phyloP scores from a whole-genome alignment of 1,139 yeast species.

The Chernovozyma aurita region DNA sequence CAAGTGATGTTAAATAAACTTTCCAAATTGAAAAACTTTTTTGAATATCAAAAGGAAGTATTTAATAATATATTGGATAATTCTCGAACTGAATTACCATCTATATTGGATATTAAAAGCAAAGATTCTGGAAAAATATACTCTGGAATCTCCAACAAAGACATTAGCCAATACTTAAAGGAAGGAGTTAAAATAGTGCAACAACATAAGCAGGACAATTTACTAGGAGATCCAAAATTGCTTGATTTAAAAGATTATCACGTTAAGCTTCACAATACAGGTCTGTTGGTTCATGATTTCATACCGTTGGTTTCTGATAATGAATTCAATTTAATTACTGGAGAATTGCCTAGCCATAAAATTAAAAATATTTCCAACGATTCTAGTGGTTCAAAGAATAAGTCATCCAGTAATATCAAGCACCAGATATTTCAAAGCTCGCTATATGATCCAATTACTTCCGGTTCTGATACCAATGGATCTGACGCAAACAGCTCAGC shows the following conservation, averaged over 20 bases:
- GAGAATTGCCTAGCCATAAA: slow-evolving; percentile 28
- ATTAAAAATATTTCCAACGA: slow-evolving; percentile 15
- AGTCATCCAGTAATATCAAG: slow-evolving; percentile 19
- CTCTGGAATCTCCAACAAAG: slow-evolving; percentile 26
- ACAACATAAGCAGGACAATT: background rate
- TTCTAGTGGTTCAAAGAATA: slow-evolving; percentile 11
- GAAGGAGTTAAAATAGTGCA: slow-evolving; percentile 2
- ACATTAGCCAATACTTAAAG: slow-evolving; percentile 9
- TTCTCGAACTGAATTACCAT: slow-evolving; percentile 12
- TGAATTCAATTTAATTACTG: slow-evolving; percentile 40
- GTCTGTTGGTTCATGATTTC: slow-evolving; percentile 32
- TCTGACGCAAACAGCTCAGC: slow-evolving; percentile 16
- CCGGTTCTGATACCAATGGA: slow-evolving; percentile 40
- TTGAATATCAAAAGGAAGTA: slow-evolving; percentile 32
- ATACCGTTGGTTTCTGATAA: slow-evolving; percentile 37
- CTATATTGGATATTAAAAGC: slow-evolving; percentile 29
- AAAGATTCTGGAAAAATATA: slow-evolving; percentile 35
- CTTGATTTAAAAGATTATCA: background rate
- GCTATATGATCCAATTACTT: slow-evolving; percentile 36
- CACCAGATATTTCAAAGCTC: slow-evolving; percentile 41
- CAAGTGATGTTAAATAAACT: slow-evolving; percentile 29
- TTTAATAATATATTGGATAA: slow-evolving; percentile 20
- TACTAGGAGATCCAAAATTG: background rate
- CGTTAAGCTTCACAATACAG: background rate
- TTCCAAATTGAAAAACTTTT: slow-evolving; percentile 36